Evolutionary conservation across 495 filamentous ascomycete species (phyloP).

Genomic region (Aspergillus panamensis): DNA sequence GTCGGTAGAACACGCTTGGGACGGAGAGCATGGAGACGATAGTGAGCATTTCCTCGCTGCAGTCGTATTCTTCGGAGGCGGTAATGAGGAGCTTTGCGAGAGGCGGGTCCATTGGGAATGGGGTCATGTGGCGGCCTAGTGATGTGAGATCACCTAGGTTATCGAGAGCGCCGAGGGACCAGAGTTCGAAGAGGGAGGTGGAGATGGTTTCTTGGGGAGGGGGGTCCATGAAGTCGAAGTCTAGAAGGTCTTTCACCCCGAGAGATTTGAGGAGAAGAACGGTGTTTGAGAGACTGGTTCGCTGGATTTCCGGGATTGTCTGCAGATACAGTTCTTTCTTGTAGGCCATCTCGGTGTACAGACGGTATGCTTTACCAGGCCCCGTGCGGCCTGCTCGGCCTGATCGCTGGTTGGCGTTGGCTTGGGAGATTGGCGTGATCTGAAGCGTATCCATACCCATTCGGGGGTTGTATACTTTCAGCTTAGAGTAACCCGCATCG

Average conservation of each 20-base stretch:
- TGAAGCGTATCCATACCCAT: constrained; percentile 99
- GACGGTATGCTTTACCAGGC: constrained; percentile 89
- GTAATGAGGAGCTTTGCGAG: constrained; percentile 93
- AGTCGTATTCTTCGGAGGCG: constrained; percentile 75
- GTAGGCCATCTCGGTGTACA: constrained; percentile 93
- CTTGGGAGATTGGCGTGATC: constrained; percentile 96
- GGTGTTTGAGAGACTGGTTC: constrained; percentile 92
- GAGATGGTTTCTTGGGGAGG: constrained; percentile 97
- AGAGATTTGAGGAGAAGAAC: constrained; percentile 92
- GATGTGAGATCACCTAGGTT: constrained; percentile 90
- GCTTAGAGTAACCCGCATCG: constrained; percentile 90
- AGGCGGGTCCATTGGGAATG: constrained; percentile 95
- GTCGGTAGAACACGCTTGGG: constrained; percentile 94
- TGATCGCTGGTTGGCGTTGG: constrained; percentile 89
- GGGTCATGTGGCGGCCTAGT: constrained; percentile 88
- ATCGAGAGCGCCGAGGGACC: constrained; percentile 91
- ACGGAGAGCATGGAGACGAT: constrained; percentile 99
- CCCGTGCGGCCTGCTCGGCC: constrained; percentile 94
- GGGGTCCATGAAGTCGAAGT: constrained; percentile 99
- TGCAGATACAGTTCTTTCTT: constrained; percentile 96
- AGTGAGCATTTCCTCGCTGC: constrained; percentile 96
- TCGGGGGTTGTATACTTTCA: constrained; percentile 97
- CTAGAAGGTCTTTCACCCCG: constrained; percentile 88
- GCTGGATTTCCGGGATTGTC: constrained; percentile 97
- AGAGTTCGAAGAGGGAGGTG: constrained; percentile 95